Base-by-base conservation (phyloP, 345 rosid genomes). In the Hypericum androsaemum region DNA sequence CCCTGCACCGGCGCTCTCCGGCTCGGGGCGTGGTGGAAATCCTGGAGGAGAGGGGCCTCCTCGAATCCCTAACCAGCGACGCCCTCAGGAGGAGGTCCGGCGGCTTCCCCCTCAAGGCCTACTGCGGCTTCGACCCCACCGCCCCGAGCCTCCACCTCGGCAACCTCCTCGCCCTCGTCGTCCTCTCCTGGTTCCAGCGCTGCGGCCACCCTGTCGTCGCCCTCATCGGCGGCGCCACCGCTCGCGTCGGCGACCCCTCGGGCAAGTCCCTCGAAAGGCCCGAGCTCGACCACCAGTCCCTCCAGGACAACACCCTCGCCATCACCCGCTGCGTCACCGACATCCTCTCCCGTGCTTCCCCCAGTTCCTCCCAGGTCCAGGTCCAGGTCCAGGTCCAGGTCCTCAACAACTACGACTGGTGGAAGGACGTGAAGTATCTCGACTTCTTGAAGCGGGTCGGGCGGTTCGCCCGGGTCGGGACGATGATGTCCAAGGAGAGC, bases 81-180 rank as follows among this genome's bases (percentile, higher is more conserved):
- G 73, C 73, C 71, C 82, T 90, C 62, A n/a, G n/a, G n/a, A n/a
- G n/a, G n/a, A 79, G 92, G 76, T 77, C 74, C 67, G 38, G 68
- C 53, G 3, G 41, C 50, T 46, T 65, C 57, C 76, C 79, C 37
- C 78, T 84, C 45, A 78, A 64, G 38, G 96, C 75, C 43, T 90
- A 90, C 67, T 90, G 96, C 47, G 98, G 98, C 53, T 90, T 90
- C 70, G 96, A 90, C 72, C 98, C 98, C 2, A 90, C 96, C 0
- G 96, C 94, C 35, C 88, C 84, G 81, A 82, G 86, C 60, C 75
- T 92, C 45, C 98, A 92, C 74, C 71, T 87, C 64, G 98, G 96
- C 45, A 90, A 90, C 49, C 95, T 90, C 36, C 72, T 90, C 12
- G 96, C 89, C 38, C 76, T 90, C 65, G 82, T 90, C 60, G 96